Conservation (phyloP, 1,139 yeast species). For the Diutina scorzettiae region DNA sequence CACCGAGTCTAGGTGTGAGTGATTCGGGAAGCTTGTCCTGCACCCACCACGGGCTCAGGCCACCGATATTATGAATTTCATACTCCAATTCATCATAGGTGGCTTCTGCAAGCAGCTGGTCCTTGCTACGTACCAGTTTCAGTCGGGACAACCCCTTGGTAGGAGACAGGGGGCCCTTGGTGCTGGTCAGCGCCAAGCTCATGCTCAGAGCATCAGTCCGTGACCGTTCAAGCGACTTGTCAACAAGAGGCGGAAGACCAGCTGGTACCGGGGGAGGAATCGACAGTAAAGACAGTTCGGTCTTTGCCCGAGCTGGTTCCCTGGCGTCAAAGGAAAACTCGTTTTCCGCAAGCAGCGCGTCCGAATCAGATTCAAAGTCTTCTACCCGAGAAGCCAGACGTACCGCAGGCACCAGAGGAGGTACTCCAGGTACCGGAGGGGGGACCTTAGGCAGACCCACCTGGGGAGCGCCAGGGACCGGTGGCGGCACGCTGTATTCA, state of each 20-base stretch:
- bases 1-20: slow-evolving; percentile 30
- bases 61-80: slow-evolving; percentile 23
- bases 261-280: not conserved
- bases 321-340: not conserved
- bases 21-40: slow-evolving; percentile 47
- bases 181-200: slow-evolving; percentile 2
- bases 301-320: not conserved
- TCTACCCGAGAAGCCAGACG: not conserved
- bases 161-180: slow-evolving; percentile 1
- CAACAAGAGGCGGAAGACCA: not conserved
- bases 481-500: too few relatives aligned
- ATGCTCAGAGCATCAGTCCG: slow-evolving; percentile 1
- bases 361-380: not conserved
- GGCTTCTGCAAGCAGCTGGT: slow-evolving; percentile 15
- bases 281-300: not conserved
- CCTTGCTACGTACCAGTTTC: slow-evolving; percentile 6
- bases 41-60: slow-evolving; percentile 52
- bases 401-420: not conserved
- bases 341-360: not conserved
- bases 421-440: not conserved
- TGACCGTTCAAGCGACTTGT: not conserved
- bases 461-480: too few relatives aligned
- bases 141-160: slow-evolving; percentile 4
- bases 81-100: slow-evolving; percentile 17
- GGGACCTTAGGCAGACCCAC: too few relatives aligned